phyloP scores from a whole-genome alignment of 352 stramenopile genomes.

The Phytopythium boreale region DNA sequence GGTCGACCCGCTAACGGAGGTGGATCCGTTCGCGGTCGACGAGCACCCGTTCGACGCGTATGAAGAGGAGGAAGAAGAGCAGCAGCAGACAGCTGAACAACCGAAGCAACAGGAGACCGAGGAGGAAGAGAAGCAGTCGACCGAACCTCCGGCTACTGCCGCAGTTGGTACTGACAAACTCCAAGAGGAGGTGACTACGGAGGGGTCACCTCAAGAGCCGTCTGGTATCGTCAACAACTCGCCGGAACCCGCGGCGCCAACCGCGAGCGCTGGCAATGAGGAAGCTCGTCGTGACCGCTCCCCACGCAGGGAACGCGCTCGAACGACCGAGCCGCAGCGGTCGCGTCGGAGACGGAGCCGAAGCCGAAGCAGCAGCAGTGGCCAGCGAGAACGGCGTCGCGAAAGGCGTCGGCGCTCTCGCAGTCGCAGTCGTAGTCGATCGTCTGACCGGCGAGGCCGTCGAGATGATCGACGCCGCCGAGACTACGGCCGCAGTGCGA shows the following conservation, averaged over 20 bases:
- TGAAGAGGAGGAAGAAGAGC: slow-evolving; percentile 9
- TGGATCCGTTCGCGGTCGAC: slow-evolving; percentile 63
- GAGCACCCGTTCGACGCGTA: slow-evolving; percentile 28
- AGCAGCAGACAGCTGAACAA: background rate
- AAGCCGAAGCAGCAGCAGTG: slow-evolving; percentile 10
- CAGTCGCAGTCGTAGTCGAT: slow-evolving; percentile 14
- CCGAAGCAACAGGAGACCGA: background rate
- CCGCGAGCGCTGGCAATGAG: background rate
- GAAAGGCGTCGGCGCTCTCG: slow-evolving; percentile 1
- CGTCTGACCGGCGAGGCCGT: background rate
- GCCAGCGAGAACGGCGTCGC: slow-evolving; percentile 17
- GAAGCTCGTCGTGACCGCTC: background rate
- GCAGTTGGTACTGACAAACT: background rate
- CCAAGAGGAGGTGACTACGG: background rate
- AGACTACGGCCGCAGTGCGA: slow-evolving; percentile 6
- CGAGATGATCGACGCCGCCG: background rate
- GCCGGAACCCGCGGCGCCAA: background rate
- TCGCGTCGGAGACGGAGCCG: slow-evolving; percentile 9
- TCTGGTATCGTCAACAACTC: background rate
- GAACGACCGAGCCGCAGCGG: background rate
- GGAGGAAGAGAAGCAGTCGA: slow-evolving; percentile 7
- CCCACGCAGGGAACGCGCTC: background rate
- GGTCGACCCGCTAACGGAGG: slow-evolving; percentile 68
- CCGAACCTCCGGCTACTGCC: background rate
- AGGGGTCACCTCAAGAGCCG: background rate